These are phyloP conservation scores for Blastomyces silverae DNA, from an alignment of 2,329 filamentous ascomycete genomes.

Conservation along the genomic window DNA sequence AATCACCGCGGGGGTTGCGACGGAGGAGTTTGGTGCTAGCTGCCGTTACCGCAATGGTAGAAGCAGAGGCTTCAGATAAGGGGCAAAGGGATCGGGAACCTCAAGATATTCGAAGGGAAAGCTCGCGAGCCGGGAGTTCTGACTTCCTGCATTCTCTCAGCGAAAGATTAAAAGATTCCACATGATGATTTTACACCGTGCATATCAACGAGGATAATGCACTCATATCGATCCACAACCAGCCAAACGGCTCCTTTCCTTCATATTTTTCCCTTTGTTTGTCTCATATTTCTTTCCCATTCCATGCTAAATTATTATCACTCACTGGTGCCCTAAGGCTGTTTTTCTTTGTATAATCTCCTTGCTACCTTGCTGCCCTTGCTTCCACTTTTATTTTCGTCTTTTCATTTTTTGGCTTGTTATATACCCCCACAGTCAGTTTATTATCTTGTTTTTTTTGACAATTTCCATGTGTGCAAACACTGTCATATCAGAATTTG, in stretches of 20 bases:
- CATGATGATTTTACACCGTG: background rate
- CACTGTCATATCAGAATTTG: background rate
- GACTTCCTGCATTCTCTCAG: background rate
- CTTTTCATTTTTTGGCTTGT: background rate
- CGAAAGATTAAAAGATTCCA: background rate
- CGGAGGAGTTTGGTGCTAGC: conserved; percentile 21
- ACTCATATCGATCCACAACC: background rate
- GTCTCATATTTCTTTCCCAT: background rate
- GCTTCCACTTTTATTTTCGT: background rate
- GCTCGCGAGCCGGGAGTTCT: background rate
- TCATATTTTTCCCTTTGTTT: background rate
- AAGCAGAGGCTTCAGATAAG: conserved; percentile 16
- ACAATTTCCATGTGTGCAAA: background rate
- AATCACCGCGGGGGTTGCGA: conserved; percentile 17
- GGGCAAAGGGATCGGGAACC: background rate
- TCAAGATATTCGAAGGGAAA: background rate
- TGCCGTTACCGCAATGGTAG: conserved; percentile 21
- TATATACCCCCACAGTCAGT: conserved; percentile 3
- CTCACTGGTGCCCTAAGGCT: background rate
- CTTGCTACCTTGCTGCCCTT: background rate
- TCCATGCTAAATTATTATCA: background rate
- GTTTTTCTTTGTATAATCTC: background rate
- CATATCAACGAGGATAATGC: background rate
- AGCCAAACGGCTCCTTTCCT: background rate
- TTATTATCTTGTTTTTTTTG: background rate